phyloP scores from a whole-genome alignment of 2,329 filamentous ascomycete species.

The Shiraia bambusicola region DNA sequence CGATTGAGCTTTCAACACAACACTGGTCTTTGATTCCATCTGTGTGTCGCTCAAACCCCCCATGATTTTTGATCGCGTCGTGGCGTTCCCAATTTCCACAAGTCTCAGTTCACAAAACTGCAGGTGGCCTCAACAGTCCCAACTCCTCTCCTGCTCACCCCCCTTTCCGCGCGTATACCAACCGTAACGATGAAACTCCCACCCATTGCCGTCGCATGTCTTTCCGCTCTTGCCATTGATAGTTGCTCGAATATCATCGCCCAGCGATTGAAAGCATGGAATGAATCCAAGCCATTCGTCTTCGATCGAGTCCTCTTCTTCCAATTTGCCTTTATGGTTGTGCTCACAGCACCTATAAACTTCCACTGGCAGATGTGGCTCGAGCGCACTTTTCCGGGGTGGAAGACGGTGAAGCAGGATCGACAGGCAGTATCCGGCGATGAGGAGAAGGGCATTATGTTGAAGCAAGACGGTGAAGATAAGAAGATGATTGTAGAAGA shows the following conservation, averaged over 20 bases:
- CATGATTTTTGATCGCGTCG: no score
- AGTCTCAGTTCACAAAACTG: not conserved
- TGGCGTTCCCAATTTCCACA: not conserved
- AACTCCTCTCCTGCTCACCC: not conserved
- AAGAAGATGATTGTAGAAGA: constrained; percentile 31
- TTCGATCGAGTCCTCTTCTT: constrained; percentile 42
- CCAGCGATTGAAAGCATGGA: constrained; percentile 41
- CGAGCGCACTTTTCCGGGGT: constrained; percentile 71
- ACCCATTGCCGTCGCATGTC: constrained; percentile 37
- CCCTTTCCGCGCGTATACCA: not conserved
- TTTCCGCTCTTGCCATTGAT: constrained; percentile 39
- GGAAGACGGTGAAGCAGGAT: constrained; percentile 29
- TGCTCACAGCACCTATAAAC: constrained; percentile 77
- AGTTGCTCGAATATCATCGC: constrained; percentile 43
- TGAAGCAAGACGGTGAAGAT: constrained; percentile 31
- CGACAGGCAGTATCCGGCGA: constrained; percentile 19
- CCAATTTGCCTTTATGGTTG: constrained; percentile 59
- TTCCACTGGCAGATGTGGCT: constrained; percentile 83
- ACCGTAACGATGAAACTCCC: constrained; percentile 29
- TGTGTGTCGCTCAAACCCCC: no score
- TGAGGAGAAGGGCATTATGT: constrained; percentile 33
- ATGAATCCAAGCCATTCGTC: constrained; percentile 37
- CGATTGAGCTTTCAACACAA: no score
- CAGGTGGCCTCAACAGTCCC: not conserved
- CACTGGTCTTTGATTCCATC: no score